These are phyloP conservation scores for Cyclotella baltica DNA, from an alignment of 108 stramenopile genomes.

Conservation along the genomic window DNA sequence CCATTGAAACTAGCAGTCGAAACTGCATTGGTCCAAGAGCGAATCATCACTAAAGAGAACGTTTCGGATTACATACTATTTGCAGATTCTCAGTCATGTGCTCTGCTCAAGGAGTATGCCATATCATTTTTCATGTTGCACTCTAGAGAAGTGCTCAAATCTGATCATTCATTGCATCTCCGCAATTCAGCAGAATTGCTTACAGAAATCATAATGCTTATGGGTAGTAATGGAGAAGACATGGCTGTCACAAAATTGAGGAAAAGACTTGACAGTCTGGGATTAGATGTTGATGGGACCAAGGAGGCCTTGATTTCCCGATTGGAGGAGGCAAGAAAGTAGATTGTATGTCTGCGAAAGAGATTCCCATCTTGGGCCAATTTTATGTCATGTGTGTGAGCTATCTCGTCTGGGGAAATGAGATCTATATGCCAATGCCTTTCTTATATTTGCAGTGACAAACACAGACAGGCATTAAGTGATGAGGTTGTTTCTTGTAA, in stretches of 20 bases:
- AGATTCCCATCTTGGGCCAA: too few relatives aligned
- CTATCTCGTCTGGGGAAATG: too few relatives aligned
- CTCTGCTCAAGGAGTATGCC: constrained; percentile 18
- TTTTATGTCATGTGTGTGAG: too few relatives aligned
- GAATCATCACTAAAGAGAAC: not conserved
- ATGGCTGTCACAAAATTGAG: not conserved
- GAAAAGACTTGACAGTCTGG: not conserved
- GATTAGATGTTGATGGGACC: constrained; percentile 25
- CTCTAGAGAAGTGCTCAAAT: not conserved
- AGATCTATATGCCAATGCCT: too few relatives aligned
- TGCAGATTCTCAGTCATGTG: constrained; percentile 21
- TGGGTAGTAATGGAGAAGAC: not conserved
- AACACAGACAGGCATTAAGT: too few relatives aligned
- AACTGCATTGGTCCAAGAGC: not conserved
- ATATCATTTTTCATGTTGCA: constrained; percentile 11
- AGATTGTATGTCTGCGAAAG: too few relatives aligned
- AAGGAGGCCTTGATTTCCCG: constrained; percentile 11
- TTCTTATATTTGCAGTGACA: too few relatives aligned
- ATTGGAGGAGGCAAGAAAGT: too few relatives aligned
- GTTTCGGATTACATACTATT: constrained; percentile 17
- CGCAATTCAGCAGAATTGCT: not conserved
- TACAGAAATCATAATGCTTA: not conserved
- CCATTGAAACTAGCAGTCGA: constrained; percentile 21
- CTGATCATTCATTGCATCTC: constrained; percentile 2
- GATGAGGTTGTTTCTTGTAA: too few relatives aligned